phyloP scores from a whole-genome alignment of 2,329 filamentous ascomycete species.

The Anthostomella pinea region DNA sequence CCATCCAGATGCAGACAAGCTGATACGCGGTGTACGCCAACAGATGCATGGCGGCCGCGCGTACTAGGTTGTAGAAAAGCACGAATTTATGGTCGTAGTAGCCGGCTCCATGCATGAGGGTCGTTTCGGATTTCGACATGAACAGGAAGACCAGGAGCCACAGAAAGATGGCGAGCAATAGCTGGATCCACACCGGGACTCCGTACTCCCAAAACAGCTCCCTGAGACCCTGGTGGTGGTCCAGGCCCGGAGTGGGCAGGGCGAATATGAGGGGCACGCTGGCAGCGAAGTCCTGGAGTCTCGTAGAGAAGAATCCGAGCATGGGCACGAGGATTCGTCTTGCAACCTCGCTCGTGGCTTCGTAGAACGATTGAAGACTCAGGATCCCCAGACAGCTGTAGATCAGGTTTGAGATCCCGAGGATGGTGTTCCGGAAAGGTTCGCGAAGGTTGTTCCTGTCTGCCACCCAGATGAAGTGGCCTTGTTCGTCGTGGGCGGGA shows the following conservation, averaged over 20 bases:
- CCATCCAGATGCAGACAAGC: slow-evolving; percentile 12
- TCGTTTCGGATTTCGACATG: slow-evolving; percentile 18
- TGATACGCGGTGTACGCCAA: slow-evolving; percentile 28
- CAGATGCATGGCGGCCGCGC: slow-evolving; percentile 24
- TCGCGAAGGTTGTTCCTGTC: slow-evolving; percentile 6
- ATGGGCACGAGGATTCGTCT: slow-evolving; percentile 1
- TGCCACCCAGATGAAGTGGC: slow-evolving; percentile 6
- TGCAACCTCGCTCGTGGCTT: too few relatives aligned
- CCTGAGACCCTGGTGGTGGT: neutral
- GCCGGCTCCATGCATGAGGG: slow-evolving; percentile 8
- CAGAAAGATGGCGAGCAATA: slow-evolving; percentile 16
- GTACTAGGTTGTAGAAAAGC: slow-evolving; percentile 17
- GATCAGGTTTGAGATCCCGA: neutral
- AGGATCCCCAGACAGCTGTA: slow-evolving; percentile 8
- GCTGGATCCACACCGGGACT: slow-evolving; percentile 15
- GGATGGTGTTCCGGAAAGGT: slow-evolving; percentile 3
- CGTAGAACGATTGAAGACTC: too few relatives aligned
- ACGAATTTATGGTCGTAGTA: slow-evolving; percentile 12
- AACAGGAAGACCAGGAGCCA: slow-evolving; percentile 19
- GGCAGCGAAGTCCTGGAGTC: slow-evolving; percentile 4
- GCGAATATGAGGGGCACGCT: slow-evolving; percentile 6
- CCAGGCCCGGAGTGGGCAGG: slow-evolving; percentile 15
- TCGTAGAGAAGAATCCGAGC: slow-evolving; percentile 5
- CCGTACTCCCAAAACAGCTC: slow-evolving; percentile 18
- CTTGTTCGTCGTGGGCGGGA: slow-evolving; percentile 2